Conservation (phyloP, 2,329 filamentous ascomycete genomes). For the Penicillium sp. region DNA sequence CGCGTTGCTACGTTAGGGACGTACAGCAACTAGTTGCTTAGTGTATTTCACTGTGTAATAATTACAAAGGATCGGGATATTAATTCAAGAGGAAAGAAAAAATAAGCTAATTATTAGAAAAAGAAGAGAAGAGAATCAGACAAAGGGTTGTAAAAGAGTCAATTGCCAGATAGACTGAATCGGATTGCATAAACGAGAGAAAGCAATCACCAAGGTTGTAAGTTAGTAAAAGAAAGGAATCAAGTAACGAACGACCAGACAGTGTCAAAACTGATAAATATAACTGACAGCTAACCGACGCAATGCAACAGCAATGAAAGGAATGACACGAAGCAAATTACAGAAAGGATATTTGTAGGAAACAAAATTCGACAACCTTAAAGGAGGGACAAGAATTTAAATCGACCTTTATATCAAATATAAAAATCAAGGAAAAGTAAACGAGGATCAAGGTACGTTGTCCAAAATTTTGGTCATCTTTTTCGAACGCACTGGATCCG, state of each 20-base stretch:
- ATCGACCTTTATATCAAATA: background rate
- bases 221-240: background rate
- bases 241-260: background rate
- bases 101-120: background rate
- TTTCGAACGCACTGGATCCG: conserved; percentile 62
- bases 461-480: conserved; percentile 57
- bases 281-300: background rate
- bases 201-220: background rate
- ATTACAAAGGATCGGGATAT: background rate
- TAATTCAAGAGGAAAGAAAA: background rate
- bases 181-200: background rate
- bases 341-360: background rate
- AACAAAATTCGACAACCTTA: background rate
- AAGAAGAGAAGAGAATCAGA: background rate
- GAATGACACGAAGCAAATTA: conserved; percentile 1
- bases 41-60: background rate
- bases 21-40: no score
- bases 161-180: background rate
- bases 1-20: no score
- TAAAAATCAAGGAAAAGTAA: background rate
- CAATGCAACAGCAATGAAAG: conserved; percentile 4
- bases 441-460: conserved; percentile 1
- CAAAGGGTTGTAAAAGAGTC: background rate
- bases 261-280: background rate
- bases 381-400: background rate